These are phyloP conservation scores for Silene conica DNA, from an alignment of 148 eudicot genomes.

Conservation along the genomic window DNA sequence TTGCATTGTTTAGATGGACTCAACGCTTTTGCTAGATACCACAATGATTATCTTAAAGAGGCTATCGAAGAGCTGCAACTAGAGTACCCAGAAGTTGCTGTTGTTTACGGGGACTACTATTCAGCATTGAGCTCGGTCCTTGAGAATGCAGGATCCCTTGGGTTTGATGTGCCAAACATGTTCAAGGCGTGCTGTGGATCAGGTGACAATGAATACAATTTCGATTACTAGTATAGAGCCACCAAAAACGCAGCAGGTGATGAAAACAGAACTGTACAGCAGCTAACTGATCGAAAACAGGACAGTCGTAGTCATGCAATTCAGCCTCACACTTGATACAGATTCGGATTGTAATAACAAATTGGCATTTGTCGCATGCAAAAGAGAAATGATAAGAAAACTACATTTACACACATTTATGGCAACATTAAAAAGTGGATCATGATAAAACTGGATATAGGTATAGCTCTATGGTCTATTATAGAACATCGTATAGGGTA, in stretches of 20 bases:
- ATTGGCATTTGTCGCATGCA: too few relatives aligned
- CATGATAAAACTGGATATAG: too few relatives aligned
- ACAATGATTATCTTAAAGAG: neutral
- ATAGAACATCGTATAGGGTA: constrained; percentile 31
- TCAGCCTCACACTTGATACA: too few relatives aligned
- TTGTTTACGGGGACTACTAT: constrained; percentile 11
- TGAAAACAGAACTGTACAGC: too few relatives aligned
- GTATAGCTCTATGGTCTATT: constrained; percentile 22
- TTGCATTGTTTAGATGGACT: constrained; percentile 6
- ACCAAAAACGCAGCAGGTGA: too few relatives aligned
- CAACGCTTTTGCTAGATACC: neutral
- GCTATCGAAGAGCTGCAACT: constrained; percentile 3
- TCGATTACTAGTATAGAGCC: neutral
- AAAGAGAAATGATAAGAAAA: too few relatives aligned
- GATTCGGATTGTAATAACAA: too few relatives aligned
- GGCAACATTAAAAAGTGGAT: constrained; percentile 7
- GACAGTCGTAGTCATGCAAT: too few relatives aligned
- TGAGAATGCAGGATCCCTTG: neutral
- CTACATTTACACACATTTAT: too few relatives aligned
- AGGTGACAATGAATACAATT: neutral
- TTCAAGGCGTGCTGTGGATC: constrained; percentile 3
- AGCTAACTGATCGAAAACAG: too few relatives aligned
- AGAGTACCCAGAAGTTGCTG: neutral
- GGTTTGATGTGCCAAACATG: neutral
- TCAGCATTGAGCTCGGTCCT: neutral